Base-by-base conservation (phyloP, 768 basidiomycete species). In the Rhizopogon vulgaris region DNA sequence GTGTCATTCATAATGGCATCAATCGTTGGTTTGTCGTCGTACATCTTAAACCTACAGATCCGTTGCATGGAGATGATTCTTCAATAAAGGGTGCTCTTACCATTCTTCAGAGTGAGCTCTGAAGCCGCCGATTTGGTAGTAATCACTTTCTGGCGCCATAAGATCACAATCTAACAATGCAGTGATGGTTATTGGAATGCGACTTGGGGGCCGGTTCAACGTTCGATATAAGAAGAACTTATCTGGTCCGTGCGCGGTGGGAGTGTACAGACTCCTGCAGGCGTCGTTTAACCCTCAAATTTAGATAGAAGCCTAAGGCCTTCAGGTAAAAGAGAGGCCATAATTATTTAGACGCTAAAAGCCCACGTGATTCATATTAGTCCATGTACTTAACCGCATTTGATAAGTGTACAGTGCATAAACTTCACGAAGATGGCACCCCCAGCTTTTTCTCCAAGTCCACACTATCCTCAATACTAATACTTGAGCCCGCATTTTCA, bases 21-120 rank as follows among this genome's bases (percentile, higher is more conserved):
- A 0, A 68, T 62, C 32, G 71, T 49, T 4, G 58, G 62, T 50
- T 69, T 73, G 37, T 77, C 71, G 50, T 77, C 69, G 41, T 41
- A 67, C 22, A 15, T 47, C 6, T 56, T 58, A 49, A 69, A 69
- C 66, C 66, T 68, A 37, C 3, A 39, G 25, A n/a, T 6, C 2
- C 15, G 6, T 45, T 38, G 18, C 28, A 14, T 41, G 17, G 45
- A 15, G 11, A 9, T 1, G 3, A 43, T 25, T 32, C 17, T n/a
- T 15, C 6, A 32, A 25, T 3, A n/a, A 2, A n/a, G 27, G 7
- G 3, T 18, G 18, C 7, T 49, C 58, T 42, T 11, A 49, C 66
- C 68, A 69, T 17, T 30, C 45, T 8, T 68, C 57, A 4, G 66
- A 69, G 18, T 68, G 66, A 48, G 66, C 66, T 34, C 41, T 56